phyloP scores from a whole-genome alignment of 2,329 filamentous ascomycete species.

The Apiospora aurea region DNA sequence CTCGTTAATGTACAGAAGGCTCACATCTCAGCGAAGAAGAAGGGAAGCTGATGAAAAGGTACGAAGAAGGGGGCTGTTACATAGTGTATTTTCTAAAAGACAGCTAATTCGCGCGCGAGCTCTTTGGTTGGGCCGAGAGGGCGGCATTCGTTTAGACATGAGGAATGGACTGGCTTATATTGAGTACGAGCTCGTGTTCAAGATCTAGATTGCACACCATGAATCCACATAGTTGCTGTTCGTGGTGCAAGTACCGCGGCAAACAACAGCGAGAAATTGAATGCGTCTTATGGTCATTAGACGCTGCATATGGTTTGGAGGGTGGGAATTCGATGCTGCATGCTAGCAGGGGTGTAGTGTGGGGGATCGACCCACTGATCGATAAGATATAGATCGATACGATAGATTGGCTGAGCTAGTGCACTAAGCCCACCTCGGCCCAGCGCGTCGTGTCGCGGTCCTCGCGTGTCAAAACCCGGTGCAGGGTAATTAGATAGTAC shows the following conservation, averaged over 20 bases:
- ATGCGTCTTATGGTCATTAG: neutral
- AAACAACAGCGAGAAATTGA: neutral
- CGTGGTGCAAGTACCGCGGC: neutral
- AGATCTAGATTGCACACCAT: neutral
- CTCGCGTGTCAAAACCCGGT: neutral
- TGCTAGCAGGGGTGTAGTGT: conserved; percentile 1
- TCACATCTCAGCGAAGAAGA: neutral
- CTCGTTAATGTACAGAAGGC: neutral
- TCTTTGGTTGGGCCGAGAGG: conserved; percentile 47
- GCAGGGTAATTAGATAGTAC: neutral
- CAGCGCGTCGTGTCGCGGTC: conserved; percentile 3
- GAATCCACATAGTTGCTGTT: neutral
- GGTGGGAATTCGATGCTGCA: neutral
- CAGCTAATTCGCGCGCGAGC: conserved; percentile 22
- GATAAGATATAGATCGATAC: neutral
- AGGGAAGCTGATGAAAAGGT: neutral
- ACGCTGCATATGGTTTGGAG: neutral
- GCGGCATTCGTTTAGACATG: neutral
- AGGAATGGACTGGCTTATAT: conserved; percentile 2
- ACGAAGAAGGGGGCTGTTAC: neutral
- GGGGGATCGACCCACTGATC: neutral
- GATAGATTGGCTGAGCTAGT: neutral
- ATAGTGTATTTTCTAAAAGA: neutral
- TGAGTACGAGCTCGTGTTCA: neutral
- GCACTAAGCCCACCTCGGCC: neutral